Evolutionary conservation across 176 grass and related monocot genomes (phyloP).

Genomic region (Carex pumila): DNA sequence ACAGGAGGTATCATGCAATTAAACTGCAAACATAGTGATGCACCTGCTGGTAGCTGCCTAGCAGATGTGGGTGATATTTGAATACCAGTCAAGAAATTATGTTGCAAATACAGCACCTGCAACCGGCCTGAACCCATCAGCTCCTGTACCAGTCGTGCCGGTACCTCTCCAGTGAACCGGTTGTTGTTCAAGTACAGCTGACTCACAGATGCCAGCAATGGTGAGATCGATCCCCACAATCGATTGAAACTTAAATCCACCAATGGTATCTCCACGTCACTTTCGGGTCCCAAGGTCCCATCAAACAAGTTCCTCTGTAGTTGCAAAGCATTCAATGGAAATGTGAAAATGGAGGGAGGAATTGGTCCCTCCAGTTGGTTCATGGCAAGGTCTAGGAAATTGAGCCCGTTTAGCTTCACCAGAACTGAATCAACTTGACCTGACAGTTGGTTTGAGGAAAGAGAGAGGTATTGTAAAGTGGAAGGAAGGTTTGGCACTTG

Average conservation of each 20-base stretch:
- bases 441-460: conserved; percentile 47
- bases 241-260: conserved; percentile 90
- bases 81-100: conserved; percentile 90
- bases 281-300: conserved; percentile 35
- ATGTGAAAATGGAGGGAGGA: conserved; percentile 51
- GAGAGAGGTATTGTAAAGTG: conserved; percentile 66
- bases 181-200: conserved; percentile 97
- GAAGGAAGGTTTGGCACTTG: conserved; percentile 41
- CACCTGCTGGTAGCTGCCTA: conserved; percentile 50
- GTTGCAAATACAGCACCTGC: conserved; percentile 89
- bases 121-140: conserved; percentile 57
- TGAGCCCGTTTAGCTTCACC: conserved; percentile 44
- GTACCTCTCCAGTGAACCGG: conserved; percentile 87
- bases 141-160: conserved; percentile 66
- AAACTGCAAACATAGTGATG: conserved; percentile 86
- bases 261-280: conserved; percentile 58
- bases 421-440: conserved; percentile 44
- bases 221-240: conserved; percentile 60
- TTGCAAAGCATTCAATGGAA: conserved; percentile 67
- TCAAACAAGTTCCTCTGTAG: conserved; percentile 88
- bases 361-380: conserved; percentile 69
- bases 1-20: conserved; percentile 96
- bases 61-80: conserved; percentile 62
- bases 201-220: conserved; percentile 55
- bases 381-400: conserved; percentile 74